phyloP scores from a whole-genome alignment of 2,329 filamentous ascomycete genomes.

The Neoscytalidium dimidiatum region DNA sequence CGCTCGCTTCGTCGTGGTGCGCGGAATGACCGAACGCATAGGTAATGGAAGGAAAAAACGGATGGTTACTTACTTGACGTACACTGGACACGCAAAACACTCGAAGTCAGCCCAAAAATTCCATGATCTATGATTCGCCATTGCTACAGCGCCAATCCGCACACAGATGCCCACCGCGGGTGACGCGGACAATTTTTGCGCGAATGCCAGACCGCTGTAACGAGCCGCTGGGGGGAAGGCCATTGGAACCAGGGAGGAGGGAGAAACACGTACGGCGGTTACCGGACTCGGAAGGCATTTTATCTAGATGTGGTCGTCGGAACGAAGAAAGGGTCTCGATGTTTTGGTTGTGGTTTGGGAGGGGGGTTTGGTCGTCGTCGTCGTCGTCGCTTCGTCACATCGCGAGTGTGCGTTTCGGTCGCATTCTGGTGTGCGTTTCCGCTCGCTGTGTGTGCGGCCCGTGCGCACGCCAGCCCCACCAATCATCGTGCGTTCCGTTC shows the following conservation, averaged over 20 bases:
- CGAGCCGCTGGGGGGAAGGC: background rate
- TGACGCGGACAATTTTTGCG: background rate
- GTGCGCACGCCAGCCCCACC: background rate
- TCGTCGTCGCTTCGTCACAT: constrained; percentile 21
- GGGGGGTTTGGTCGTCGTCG: constrained; percentile 3
- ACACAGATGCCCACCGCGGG: background rate
- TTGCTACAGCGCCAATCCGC: background rate
- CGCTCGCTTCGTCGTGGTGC: background rate
- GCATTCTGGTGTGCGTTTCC: constrained; percentile 11
- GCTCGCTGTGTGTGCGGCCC: background rate
- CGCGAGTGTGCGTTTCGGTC: constrained; percentile 16
- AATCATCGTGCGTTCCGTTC: background rate
- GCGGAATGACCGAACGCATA: background rate
- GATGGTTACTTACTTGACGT: constrained; percentile 16
- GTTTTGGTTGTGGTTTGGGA: background rate
- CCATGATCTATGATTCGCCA: background rate
- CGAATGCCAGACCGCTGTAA: background rate
- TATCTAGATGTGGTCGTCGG: constrained; percentile 53
- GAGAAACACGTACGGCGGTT: constrained; percentile 76
- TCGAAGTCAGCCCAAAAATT: constrained; percentile 16
- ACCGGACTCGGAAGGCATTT: constrained; percentile 85
- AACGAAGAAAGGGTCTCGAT: background rate
- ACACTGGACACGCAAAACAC: constrained; percentile 5
- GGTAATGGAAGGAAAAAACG: background rate
- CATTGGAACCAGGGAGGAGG: background rate